Evolutionary conservation across 495 filamentous ascomycete genomes (phyloP).

Genomic region (Neurospora sublineolata): DNA sequence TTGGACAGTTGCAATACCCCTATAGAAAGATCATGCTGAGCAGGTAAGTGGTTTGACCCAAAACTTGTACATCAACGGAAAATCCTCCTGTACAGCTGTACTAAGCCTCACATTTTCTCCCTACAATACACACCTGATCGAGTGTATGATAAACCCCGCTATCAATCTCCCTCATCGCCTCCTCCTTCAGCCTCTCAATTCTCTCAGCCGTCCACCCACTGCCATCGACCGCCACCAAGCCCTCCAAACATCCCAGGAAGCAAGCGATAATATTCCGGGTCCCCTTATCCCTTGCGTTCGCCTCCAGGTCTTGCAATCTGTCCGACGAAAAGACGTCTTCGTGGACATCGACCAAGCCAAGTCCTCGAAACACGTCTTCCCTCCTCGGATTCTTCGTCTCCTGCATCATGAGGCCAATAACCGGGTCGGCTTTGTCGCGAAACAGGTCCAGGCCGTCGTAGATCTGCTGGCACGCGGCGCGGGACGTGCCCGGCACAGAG

Average conservation of each 20-base stretch:
- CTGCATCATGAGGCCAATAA: constrained; percentile 9
- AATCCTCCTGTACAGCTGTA: too few species aligned
- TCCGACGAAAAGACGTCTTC: constrained; percentile 14
- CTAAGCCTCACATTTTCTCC: background rate
- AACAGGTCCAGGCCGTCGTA: constrained; percentile 8
- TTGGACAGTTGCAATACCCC: background rate
- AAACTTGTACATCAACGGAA: too few species aligned
- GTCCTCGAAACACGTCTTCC: background rate
- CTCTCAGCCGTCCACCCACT: constrained; percentile 8
- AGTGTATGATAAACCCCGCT: constrained; percentile 9
- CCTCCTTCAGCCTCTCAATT: constrained; percentile 2
- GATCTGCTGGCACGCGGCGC: constrained; percentile 7
- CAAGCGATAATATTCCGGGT: constrained; percentile 9
- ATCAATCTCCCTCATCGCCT: constrained; percentile 7
- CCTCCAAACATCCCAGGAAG: constrained; percentile 10
- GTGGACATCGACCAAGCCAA: constrained; percentile 7
- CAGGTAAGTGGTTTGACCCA: too few species aligned
- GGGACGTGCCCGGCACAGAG: constrained; percentile 3
- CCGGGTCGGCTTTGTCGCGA: background rate
- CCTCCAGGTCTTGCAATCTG: constrained; percentile 4
- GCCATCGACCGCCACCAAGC: constrained; percentile 5
- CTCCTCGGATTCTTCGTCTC: background rate
- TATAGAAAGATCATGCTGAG: background rate
- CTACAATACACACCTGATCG: constrained; percentile 10
- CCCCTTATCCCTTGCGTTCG: constrained; percentile 4